Evolutionary conservation across 176 grass and related monocot genomes (phyloP).

Genomic region (Dendrocalamus sinicus): DNA sequence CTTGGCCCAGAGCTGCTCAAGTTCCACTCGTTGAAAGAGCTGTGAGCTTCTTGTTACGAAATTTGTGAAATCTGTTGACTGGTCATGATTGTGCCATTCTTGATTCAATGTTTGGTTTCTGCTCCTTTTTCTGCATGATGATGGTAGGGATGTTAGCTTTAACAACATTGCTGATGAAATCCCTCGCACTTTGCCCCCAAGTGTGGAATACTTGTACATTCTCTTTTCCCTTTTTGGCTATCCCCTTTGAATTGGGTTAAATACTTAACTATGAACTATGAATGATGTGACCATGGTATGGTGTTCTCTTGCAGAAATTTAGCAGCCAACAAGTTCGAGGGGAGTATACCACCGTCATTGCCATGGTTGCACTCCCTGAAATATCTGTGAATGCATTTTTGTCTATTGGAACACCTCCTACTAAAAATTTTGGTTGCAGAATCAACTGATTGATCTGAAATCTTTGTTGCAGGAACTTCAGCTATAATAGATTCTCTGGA

Average conservation of each 20-base stretch:
- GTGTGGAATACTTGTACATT: conserved; percentile 68
- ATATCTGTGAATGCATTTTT: conserved; percentile 69
- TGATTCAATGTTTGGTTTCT: conserved; percentile 33
- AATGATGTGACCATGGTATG: neutral
- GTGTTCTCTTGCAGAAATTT: conserved; percentile 63
- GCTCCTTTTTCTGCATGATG: conserved; percentile 31
- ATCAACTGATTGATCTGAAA: conserved; percentile 17
- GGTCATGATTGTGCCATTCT: conserved; percentile 32
- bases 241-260: conserved; percentile 27
- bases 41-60: conserved; percentile 55
- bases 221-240: conserved; percentile 32
- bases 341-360: conserved; percentile 68
- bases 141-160: conserved; percentile 73
- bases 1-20: conserved; percentile 63
- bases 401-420: conserved; percentile 22
- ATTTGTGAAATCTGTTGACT: conserved; percentile 15
- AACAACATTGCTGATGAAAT: conserved; percentile 83
- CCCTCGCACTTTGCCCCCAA: conserved; percentile 73
- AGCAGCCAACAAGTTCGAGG: conserved; percentile 69
- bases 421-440: conserved; percentile 29
- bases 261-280: neutral
- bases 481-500: conserved; percentile 77
- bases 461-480: conserved; percentile 69
- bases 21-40: conserved; percentile 68
- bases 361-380: conserved; percentile 68